phyloP scores from a whole-genome alignment of 1,284 basidiomycete species.

The Trichosporon sp. region DNA sequence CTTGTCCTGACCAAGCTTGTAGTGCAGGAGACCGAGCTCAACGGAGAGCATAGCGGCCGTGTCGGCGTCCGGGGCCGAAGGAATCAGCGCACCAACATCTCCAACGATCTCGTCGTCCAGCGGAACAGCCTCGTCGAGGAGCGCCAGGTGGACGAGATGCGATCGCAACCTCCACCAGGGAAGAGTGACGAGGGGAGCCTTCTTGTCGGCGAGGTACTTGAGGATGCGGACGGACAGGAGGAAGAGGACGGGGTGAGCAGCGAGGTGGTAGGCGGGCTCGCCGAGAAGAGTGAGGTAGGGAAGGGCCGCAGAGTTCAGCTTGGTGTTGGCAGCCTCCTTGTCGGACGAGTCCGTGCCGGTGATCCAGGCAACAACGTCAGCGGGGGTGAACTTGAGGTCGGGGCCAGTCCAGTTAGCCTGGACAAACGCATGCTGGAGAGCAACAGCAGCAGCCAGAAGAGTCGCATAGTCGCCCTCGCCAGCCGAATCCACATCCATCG shows the following conservation, averaged over 20 bases:
- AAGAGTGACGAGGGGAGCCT: conserved; percentile 58
- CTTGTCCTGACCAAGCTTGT: conserved; percentile 71
- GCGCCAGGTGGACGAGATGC: conserved; percentile 73
- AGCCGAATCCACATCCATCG: conserved; percentile 15
- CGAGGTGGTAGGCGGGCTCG: conserved; percentile 95
- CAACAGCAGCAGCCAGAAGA: conserved; percentile 70
- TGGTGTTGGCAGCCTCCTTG: conserved; percentile 47
- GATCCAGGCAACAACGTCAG: conserved; percentile 61
- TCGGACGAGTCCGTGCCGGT: conserved; percentile 45
- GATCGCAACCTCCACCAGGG: conserved; percentile 81
- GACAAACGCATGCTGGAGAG: conserved; percentile 83
- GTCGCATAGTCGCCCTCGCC: conserved; percentile 59
- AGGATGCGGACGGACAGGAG: conserved; percentile 75
- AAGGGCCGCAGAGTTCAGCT: conserved; percentile 67
- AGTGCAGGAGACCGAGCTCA: conserved; percentile 79
- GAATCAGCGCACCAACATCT: conserved; percentile 61
- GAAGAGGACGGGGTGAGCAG: conserved; percentile 70
- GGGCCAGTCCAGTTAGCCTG: conserved; percentile 98
- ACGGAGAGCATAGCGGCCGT: conserved; percentile 71
- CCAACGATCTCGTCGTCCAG: conserved; percentile 62
- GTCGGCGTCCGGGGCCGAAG: conserved; percentile 57
- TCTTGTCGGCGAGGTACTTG: conserved; percentile 58
- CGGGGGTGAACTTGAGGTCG: conserved; percentile 65
- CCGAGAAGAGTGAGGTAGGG: conserved; percentile 80
- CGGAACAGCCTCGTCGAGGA: conserved; percentile 82